phyloP scores from a whole-genome alignment of 2,329 filamentous ascomycete species.

The Ophiostoma tasmaniense region DNA sequence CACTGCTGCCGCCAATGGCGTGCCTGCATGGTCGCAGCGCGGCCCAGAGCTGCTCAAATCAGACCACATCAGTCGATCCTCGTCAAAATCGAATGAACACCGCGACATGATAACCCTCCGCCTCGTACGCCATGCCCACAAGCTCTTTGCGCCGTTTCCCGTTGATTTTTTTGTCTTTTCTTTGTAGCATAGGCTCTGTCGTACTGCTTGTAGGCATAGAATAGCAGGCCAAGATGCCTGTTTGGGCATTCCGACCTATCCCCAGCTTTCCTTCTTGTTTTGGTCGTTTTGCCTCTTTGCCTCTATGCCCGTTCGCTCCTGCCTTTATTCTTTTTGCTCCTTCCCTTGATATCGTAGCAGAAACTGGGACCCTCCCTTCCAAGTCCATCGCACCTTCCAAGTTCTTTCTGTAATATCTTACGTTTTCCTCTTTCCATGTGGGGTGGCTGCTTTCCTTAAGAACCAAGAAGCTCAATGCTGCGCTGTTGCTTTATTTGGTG shows the following conservation, averaged over 20 bases:
- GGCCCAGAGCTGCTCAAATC: constrained; percentile 21
- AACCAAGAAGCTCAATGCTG: neutral
- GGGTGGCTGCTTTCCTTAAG: neutral
- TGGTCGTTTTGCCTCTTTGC: neutral
- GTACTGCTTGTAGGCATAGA: neutral
- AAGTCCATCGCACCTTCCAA: neutral
- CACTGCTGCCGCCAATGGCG: constrained; percentile 11
- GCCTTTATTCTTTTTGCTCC: neutral
- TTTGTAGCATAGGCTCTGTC: neutral
- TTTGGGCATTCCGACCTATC: neutral
- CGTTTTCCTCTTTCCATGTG: neutral
- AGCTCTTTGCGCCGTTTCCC: neutral
- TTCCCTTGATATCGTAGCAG: neutral
- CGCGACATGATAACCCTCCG: constrained; percentile 16
- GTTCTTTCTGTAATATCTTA: neutral
- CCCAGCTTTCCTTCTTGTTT: neutral
- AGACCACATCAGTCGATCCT: constrained; percentile 24
- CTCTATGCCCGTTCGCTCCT: neutral
- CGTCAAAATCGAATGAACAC: constrained; percentile 19
- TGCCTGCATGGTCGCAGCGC: constrained; percentile 16
- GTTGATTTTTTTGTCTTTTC: neutral
- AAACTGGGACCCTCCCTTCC: neutral
- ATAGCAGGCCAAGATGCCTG: neutral
- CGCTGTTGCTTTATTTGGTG: neutral
- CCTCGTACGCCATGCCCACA: constrained; percentile 16